Conservation (phyloP, 306 rosid species). For the Inga leiocalycina region DNA sequence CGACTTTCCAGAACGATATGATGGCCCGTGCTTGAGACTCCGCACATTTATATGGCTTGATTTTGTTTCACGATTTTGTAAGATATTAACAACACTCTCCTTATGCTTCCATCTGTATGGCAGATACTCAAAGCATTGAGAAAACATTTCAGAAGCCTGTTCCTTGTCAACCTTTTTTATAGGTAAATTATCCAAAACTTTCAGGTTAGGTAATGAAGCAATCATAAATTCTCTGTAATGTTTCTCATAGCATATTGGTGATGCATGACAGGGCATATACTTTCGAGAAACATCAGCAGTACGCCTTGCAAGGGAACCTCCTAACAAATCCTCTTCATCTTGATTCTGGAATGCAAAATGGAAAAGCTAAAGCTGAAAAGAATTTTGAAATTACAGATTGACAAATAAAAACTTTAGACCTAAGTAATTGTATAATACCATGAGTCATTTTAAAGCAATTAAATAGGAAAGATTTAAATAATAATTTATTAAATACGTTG, state of each 20-base stretch:
- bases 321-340: slow-evolving; percentile 47
- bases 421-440: slow-evolving; percentile 21
- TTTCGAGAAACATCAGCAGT: slow-evolving; percentile 56
- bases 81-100: slow-evolving; percentile 65
- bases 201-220: slow-evolving; percentile 67
- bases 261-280: slow-evolving; percentile 66
- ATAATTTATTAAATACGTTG: not conserved
- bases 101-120: slow-evolving; percentile 69
- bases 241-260: slow-evolving; percentile 80
- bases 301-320: slow-evolving; percentile 36
- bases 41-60: slow-evolving; percentile 45
- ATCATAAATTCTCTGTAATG: slow-evolving; percentile 82
- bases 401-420: slow-evolving; percentile 21
- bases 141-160: slow-evolving; percentile 55
- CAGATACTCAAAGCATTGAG: slow-evolving; percentile 65
- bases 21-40: slow-evolving; percentile 40
- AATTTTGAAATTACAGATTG: slow-evolving; percentile 13
- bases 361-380: slow-evolving; percentile 34
- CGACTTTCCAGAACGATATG: slow-evolving; percentile 51
- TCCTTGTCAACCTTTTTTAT: slow-evolving; percentile 65
- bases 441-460: slow-evolving; percentile 31
- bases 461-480: slow-evolving; percentile 16
- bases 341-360: slow-evolving; percentile 45
- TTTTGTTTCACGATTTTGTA: slow-evolving; percentile 70
- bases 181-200: slow-evolving; percentile 64